phyloP scores from a whole-genome alignment of 1,284 basidiomycete species.

The Naganishia sp. region DNA sequence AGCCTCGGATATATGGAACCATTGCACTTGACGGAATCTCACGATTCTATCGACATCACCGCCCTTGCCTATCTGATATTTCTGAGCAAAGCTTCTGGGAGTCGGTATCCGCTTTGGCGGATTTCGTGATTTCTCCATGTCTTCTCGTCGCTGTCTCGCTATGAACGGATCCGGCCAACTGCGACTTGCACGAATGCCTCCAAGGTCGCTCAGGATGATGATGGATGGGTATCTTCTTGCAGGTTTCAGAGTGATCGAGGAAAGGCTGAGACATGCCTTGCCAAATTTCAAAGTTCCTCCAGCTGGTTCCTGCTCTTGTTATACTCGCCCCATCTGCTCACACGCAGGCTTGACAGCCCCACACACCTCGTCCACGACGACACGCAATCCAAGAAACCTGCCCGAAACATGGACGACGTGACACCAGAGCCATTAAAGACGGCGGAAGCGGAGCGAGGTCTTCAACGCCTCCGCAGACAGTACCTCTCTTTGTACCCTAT shows the following conservation, averaged over 20 bases:
- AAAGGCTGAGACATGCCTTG: no score
- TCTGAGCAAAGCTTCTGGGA: constrained; percentile 1
- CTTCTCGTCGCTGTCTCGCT: not conserved
- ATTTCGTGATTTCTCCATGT: not conserved
- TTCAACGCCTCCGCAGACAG: constrained; percentile 19
- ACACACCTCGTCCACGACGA: no score
- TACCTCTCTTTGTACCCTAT: constrained; percentile 29
- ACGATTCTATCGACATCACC: constrained; percentile 11
- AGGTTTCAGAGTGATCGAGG: no score
- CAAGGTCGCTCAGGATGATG: not conserved
- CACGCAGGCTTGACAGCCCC: no score
- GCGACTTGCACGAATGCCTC: not conserved
- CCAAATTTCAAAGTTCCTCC: no score
- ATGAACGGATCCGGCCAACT: not conserved
- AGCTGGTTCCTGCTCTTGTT: no score
- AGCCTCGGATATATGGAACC: not conserved
- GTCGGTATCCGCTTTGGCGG: not conserved
- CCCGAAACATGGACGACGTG: no score
- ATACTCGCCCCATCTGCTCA: no score
- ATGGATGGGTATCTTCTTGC: no score
- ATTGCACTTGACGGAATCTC: not conserved
- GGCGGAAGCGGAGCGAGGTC: not conserved
- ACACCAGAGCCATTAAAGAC: no score
- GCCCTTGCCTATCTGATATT: constrained; percentile 7
- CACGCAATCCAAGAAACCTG: no score